Evolutionary conservation across 2,329 filamentous ascomycete species (phyloP).

Genomic region (Trichoderma hamatum): DNA sequence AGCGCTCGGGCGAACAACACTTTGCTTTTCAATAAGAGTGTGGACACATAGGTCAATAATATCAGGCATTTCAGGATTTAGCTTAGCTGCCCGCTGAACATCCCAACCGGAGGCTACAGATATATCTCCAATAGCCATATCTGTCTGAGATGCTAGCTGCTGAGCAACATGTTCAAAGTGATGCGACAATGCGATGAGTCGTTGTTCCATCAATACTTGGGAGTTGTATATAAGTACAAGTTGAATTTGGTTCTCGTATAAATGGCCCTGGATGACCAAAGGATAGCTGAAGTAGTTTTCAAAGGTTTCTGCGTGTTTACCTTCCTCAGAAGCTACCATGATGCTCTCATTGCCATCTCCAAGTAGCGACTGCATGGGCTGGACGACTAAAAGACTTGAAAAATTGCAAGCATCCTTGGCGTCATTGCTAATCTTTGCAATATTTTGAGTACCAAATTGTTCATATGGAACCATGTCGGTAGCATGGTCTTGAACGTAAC

Average conservation of each 20-base stretch:
- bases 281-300: conserved; percentile 24
- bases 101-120: conserved; percentile 1
- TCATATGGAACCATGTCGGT: conserved; percentile 15
- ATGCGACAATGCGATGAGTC: neutral
- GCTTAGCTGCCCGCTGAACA: neutral
- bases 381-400: conserved; percentile 25
- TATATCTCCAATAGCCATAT: neutral
- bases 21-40: neutral
- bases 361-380: conserved; percentile 21
- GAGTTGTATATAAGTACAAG: conserved; percentile 21
- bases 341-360: conserved; percentile 6
- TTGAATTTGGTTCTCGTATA: conserved; percentile 6
- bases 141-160: conserved; percentile 1
- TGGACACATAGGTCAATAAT: conserved; percentile 8
- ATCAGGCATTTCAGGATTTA: neutral
- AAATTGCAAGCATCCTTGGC: conserved; percentile 25
- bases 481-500: conserved; percentile 14
- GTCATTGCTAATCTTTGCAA: conserved; percentile 16
- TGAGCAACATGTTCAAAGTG: conserved; percentile 18
- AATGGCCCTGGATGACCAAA: conserved; percentile 7
- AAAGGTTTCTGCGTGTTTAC: neutral
- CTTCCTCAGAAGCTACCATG: conserved; percentile 1
- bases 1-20: neutral
- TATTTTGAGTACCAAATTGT: conserved; percentile 15
- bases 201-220: neutral